These are phyloP conservation scores for Pholiota molesta DNA, from an alignment of 768 basidiomycete species.

Conservation along the genomic window DNA sequence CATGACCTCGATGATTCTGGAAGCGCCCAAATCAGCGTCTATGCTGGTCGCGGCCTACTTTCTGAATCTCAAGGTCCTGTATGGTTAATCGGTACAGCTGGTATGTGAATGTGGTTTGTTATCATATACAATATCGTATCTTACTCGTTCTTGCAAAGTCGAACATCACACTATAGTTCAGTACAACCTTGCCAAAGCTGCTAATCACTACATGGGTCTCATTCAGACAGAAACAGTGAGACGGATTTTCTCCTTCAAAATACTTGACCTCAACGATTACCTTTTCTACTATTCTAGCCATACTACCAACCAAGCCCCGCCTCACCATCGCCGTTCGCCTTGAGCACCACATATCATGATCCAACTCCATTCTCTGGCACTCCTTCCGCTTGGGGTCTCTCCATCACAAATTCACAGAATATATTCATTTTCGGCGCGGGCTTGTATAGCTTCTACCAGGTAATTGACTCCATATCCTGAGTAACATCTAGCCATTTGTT, in stretches of 20 bases:
- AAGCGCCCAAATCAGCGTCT: constrained; percentile 53
- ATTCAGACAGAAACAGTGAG: constrained; percentile 76
- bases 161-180: constrained; percentile 75
- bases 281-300: constrained; percentile 54
- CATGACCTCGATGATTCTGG: constrained; percentile 69
- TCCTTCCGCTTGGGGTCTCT: constrained; percentile 55
- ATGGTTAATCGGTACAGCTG: constrained; percentile 53
- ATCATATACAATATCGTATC: neutral
- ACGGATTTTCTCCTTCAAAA: neutral
- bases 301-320: constrained; percentile 68
- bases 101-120: neutral
- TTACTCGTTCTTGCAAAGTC: constrained; percentile 34
- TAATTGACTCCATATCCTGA: constrained; percentile 22
- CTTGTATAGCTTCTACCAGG: constrained; percentile 70
- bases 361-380: constrained; percentile 41
- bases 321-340: constrained; percentile 57
- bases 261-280: neutral
- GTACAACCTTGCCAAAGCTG: constrained; percentile 63
- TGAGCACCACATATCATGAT: constrained; percentile 52
- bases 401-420: constrained; percentile 51
- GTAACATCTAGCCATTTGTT: neutral
- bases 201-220: constrained; percentile 70
- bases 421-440: constrained; percentile 75
- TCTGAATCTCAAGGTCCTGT: constrained; percentile 35
- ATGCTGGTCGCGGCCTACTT: constrained; percentile 73